Evolutionary conservation across 1,139 yeast species (phyloP).

Genomic region (Pichia sp.): DNA sequence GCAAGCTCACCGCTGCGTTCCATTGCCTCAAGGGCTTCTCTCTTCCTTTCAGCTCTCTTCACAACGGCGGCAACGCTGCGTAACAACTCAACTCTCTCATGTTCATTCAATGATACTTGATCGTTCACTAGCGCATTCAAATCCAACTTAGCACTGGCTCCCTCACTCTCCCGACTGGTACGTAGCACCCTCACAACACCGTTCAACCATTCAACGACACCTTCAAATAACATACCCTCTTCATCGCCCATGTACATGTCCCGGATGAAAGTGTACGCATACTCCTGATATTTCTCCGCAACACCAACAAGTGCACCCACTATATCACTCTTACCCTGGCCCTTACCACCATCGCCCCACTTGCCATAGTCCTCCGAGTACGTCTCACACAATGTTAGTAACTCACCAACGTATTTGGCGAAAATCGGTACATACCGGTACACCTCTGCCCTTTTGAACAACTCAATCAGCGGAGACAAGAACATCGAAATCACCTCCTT

Average conservation of each 20-base stretch:
- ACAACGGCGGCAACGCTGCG: constrained; percentile 40
- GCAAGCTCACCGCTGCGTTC: constrained; percentile 30
- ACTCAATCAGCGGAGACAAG: constrained; percentile 74
- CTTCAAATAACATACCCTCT: constrained; percentile 55
- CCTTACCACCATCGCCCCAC: constrained; percentile 26
- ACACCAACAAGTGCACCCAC: constrained; percentile 61
- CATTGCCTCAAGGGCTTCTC: constrained; percentile 39
- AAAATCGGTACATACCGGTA: constrained; percentile 70
- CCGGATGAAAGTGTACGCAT: constrained; percentile 68
- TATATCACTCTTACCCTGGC: constrained; percentile 29
- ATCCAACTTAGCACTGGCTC: constrained; percentile 37
- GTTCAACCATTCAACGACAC: constrained; percentile 62
- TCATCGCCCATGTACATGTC: constrained; percentile 64
- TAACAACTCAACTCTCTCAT: constrained; percentile 27
- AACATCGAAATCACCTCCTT: constrained; percentile 70
- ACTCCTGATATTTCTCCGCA: constrained; percentile 62
- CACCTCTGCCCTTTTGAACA: constrained; percentile 71
- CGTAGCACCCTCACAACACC: constrained; percentile 46
- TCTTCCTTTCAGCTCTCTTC: constrained; percentile 15
- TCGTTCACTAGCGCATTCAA: constrained; percentile 27
- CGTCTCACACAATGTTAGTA: constrained; percentile 45
- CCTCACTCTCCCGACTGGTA: too few species aligned
- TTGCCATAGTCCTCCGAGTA: constrained; percentile 37
- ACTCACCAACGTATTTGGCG: constrained; percentile 66
- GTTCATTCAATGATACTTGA: constrained; percentile 19